Conservation (phyloP, 2,329 filamentous ascomycete genomes). For the Pestalotiopsis sp. region DNA sequence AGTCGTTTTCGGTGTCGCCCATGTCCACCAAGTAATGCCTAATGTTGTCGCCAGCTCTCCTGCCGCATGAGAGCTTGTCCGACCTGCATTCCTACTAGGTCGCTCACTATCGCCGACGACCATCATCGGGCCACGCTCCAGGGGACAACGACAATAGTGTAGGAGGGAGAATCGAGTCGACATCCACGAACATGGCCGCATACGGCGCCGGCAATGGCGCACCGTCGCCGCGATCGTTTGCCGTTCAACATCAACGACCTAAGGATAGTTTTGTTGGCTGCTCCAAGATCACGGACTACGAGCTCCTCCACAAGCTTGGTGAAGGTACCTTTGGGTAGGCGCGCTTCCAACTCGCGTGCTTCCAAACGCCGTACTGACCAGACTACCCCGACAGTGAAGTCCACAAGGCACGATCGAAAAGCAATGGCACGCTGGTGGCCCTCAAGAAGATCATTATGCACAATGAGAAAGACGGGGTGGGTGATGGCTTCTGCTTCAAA, state of each 20-base stretch:
- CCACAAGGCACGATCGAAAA: slow-evolving; percentile 81
- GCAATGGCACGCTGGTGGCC: slow-evolving; percentile 76
- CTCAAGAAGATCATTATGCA: slow-evolving; percentile 99
- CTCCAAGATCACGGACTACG: slow-evolving; percentile 80
- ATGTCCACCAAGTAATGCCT: neutral
- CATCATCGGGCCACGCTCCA: neutral
- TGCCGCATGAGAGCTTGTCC: neutral
- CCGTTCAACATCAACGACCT: slow-evolving; percentile 56
- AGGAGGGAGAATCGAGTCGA: neutral
- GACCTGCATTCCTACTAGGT: neutral
- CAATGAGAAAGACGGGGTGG: slow-evolving; percentile 93
- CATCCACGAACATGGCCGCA: slow-evolving; percentile 1
- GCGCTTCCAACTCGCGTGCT: neutral
- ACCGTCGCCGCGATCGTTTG: slow-evolving; percentile 58
- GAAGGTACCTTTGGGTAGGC: slow-evolving; percentile 91
- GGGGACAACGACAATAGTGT: neutral
- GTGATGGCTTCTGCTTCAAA: slow-evolving; percentile 31
- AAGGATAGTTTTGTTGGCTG: slow-evolving; percentile 76
- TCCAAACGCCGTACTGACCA: neutral
- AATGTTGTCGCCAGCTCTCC: neutral
- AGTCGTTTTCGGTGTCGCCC: neutral
- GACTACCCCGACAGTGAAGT: slow-evolving; percentile 68
- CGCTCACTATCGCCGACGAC: neutral
- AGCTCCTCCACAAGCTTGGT: slow-evolving; percentile 80
- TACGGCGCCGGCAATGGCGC: slow-evolving; percentile 30